These are phyloP conservation scores for Orbilia javanica DNA, from an alignment of 2,329 filamentous ascomycete genomes.

Conservation along the genomic window DNA sequence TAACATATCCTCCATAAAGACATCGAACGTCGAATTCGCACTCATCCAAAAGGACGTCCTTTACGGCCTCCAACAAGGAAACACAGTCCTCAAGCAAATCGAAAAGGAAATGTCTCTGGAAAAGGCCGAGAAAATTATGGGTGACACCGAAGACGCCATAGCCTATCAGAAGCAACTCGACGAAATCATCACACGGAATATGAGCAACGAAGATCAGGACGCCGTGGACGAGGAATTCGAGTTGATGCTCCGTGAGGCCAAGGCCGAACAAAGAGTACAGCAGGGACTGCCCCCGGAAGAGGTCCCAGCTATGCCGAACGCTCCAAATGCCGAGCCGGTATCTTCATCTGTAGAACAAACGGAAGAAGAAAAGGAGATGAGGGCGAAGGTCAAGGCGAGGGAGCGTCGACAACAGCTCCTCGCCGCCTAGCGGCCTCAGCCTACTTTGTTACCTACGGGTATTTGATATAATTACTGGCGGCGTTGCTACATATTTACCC, in stretches of 20 bases:
- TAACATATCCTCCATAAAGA: conserved; percentile 64
- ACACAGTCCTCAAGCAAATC: conserved; percentile 87
- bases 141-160: conserved; percentile 87
- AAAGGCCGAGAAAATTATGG: conserved; percentile 93
- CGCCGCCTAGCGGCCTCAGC: conserved; percentile 19
- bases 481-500: background rate
- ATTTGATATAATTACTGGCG: background rate
- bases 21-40: conserved; percentile 91
- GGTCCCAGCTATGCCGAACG: conserved; percentile 43
- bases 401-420: conserved; percentile 50
- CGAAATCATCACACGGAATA: conserved; percentile 86
- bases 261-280: conserved; percentile 61
- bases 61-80: conserved; percentile 92
- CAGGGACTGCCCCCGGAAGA: conserved; percentile 30
- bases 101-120: conserved; percentile 96
- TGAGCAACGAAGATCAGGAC: conserved; percentile 95
- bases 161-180: conserved; percentile 94
- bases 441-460: background rate
- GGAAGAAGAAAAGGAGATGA: conserved; percentile 28
- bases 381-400: conserved; percentile 30
- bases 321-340: conserved; percentile 29
- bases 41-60: conserved; percentile 96
- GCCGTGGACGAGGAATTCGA: conserved; percentile 97
- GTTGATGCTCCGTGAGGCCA: conserved; percentile 77
- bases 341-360: conserved; percentile 16